Conservation (phyloP, 768 basidiomycete species). For the Mycena epipterygia region DNA sequence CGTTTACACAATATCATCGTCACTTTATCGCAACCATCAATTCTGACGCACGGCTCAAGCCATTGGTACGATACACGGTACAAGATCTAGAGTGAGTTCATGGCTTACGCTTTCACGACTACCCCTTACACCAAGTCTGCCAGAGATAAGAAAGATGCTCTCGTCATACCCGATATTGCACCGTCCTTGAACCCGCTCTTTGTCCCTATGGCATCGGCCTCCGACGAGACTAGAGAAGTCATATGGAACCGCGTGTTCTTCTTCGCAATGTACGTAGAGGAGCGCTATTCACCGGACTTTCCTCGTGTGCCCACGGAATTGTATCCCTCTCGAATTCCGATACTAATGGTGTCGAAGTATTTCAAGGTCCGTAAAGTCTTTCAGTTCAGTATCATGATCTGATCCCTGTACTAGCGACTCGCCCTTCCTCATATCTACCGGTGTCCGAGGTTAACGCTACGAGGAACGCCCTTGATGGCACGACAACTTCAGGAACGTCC, state of each 20-base stretch:
- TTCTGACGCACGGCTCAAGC: background rate
- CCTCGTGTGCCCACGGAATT: background rate
- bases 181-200: slow-evolving; percentile 6
- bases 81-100: background rate
- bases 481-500: background rate
- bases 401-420: background rate
- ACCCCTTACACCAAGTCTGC: background rate
- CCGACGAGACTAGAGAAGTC: background rate
- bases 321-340: background rate
- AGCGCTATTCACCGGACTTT: background rate
- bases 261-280: slow-evolving; percentile 5
- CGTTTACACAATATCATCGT: background rate
- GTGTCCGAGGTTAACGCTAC: background rate
- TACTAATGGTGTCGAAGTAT: slow-evolving; percentile 1
- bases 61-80: background rate
- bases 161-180: background rate
- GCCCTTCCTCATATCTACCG: slow-evolving; percentile 1
- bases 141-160: background rate
- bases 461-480: background rate
- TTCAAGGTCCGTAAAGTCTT: background rate
- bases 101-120: background rate
- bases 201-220: background rate
- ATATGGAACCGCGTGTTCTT: background rate
- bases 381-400: background rate
- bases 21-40: background rate